Conservation (phyloP, 306 rosid species). For the Cicer yamashitae region DNA sequence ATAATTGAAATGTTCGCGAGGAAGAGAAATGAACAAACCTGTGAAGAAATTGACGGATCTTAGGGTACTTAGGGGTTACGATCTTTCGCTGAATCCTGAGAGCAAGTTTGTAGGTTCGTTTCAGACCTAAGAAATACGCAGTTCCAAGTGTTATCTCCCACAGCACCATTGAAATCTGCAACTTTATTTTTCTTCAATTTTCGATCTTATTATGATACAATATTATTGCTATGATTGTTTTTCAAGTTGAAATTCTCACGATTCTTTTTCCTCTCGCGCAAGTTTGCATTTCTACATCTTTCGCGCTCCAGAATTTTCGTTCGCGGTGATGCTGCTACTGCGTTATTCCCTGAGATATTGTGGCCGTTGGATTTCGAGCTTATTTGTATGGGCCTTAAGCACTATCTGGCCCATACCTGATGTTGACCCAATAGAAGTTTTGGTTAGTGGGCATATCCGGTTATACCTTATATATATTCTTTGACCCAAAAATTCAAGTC, state of each 20-base stretch:
- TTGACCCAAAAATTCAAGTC: background rate
- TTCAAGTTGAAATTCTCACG: background rate
- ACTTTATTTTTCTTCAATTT: background rate
- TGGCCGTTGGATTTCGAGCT: constrained; percentile 34
- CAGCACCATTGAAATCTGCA: constrained; percentile 71
- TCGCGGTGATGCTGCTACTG: constrained; percentile 21
- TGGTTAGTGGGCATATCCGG: background rate
- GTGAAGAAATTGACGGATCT: constrained; percentile 71
- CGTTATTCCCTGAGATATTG: background rate
- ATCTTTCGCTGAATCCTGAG: constrained; percentile 78
- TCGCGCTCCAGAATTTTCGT: constrained; percentile 50
- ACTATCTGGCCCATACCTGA: background rate
- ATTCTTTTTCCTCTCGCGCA: constrained; percentile 53
- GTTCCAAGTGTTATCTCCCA: constrained; percentile 96
- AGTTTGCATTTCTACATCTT: constrained; percentile 40
- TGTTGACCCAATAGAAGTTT: background rate
- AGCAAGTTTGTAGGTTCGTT: constrained; percentile 79
- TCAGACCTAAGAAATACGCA: constrained; percentile 89
- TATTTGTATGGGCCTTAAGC: background rate
- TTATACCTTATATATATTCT: background rate
- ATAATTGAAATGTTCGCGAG: background rate
- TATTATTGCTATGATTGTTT: constrained; percentile 7
- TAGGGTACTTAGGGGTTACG: constrained; percentile 63
- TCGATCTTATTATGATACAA: background rate
- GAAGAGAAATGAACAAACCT: constrained; percentile 50